Percentiles rank a stretch among this genome's conserved stretches.
These are phyloP conservation scores for Prosopis cineraria DNA, from an alignment of 306 rosid species.

Conservation along the genomic window DNA sequence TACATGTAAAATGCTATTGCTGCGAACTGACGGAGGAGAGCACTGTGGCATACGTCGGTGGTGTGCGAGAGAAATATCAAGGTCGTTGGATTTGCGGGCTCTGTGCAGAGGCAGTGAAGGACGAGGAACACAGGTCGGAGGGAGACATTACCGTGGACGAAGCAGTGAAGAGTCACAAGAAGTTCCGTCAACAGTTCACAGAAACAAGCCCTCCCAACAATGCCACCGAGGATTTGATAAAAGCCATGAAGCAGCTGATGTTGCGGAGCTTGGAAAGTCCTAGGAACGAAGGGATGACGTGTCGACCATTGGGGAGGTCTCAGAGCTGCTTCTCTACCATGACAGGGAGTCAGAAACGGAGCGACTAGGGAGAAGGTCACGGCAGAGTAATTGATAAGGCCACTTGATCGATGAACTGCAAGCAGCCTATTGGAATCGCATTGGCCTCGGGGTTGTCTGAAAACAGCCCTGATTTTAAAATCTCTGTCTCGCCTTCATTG, in stretches of 20 bases:
- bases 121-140: conserved; percentile 46
- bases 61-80: conserved; percentile 53
- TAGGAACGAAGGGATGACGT: conserved; percentile 25
- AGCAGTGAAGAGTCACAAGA: conserved; percentile 62
- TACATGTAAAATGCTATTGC: conserved; percentile 58
- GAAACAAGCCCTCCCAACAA: conserved; percentile 50
- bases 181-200: conserved; percentile 47
- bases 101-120: conserved; percentile 69
- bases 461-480: no score
- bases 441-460: not conserved
- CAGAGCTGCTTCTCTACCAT: conserved; percentile 47
- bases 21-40: conserved; percentile 78
- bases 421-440: not conserved
- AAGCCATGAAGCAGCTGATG: conserved; percentile 64
- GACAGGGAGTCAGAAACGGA: not conserved
- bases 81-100: conserved; percentile 83
- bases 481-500: not conserved
- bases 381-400: not conserved
- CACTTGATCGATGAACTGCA: not conserved
- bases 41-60: conserved; percentile 52
- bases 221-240: conserved; percentile 55
- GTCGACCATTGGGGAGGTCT: conserved; percentile 45
- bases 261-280: conserved; percentile 60
- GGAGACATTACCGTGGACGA: conserved; percentile 48
- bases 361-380: not conserved